Percentiles rank a stretch among this genome's conserved stretches.
Conservation (phyloP, 768 basidiomycete species). For the Heimioporus sp. region DNA sequence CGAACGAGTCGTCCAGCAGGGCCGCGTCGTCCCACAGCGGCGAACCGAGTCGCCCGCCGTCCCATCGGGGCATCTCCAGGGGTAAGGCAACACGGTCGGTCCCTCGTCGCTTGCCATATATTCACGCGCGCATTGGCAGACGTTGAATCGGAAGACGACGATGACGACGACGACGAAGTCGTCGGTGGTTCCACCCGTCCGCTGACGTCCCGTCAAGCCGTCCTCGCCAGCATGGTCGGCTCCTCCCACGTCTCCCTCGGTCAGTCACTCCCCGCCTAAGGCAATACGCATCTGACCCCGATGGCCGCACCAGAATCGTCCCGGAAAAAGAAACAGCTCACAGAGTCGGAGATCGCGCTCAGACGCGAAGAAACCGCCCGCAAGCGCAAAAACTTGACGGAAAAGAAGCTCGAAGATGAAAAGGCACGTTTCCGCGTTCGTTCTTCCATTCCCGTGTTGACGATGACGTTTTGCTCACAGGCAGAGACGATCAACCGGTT, state of each 20-base stretch:
- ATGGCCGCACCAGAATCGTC: slow-evolving; percentile 13
- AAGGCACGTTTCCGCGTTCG: slow-evolving; percentile 45
- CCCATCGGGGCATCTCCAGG: slow-evolving; percentile 25
- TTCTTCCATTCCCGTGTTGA: neutral
- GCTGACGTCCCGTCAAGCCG: slow-evolving; percentile 65
- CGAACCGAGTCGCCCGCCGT: slow-evolving; percentile 23
- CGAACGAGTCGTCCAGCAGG: slow-evolving; percentile 31
- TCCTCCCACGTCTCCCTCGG: slow-evolving; percentile 67
- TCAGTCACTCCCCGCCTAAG: slow-evolving; percentile 16
- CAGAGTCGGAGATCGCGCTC: slow-evolving; percentile 69
- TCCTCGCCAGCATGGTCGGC: slow-evolving; percentile 66
- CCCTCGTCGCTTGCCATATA: too few relatives aligned
- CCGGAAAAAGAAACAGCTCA: slow-evolving; percentile 62
- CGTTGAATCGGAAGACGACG: slow-evolving; percentile 41
- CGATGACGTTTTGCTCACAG: slow-evolving; percentile 37
- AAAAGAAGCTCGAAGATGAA: slow-evolving; percentile 84
- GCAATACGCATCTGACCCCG: too few relatives aligned
- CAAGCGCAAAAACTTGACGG: slow-evolving; percentile 75
- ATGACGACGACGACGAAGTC: slow-evolving; percentile 42
- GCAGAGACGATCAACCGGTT: slow-evolving; percentile 88
- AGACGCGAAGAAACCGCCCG: slow-evolving; percentile 78
- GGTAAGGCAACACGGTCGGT: slow-evolving; percentile 7
- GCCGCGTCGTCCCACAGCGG: slow-evolving; percentile 23
- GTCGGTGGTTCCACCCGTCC: slow-evolving; percentile 31
- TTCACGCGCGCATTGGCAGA: slow-evolving; percentile 22